Conservation (phyloP, 2,329 filamentous ascomycete species). For the Sphaerostilbella broomeana region DNA sequence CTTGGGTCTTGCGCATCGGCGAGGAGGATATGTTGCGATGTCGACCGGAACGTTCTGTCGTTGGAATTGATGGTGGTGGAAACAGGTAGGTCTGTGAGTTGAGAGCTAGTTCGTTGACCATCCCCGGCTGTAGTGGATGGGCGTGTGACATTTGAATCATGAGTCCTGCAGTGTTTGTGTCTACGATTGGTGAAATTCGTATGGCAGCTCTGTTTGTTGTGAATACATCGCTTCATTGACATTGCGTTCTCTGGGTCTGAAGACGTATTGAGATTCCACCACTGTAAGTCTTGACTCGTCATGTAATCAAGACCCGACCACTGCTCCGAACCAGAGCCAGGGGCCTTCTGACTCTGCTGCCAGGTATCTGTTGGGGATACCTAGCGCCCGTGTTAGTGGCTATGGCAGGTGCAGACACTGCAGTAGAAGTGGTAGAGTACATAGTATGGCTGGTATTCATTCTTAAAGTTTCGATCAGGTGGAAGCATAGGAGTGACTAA, state of each 20-base stretch:
- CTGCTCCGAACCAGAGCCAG: conserved; percentile 18
- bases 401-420: background rate
- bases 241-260: conserved; percentile 30
- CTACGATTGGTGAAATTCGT: conserved; percentile 31
- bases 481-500: conserved; percentile 32
- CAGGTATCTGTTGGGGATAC: conserved; percentile 15
- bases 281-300: conserved; percentile 23
- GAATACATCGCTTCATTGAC: conserved; percentile 36
- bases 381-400: conserved; percentile 2
- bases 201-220: conserved; percentile 34
- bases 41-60: conserved; percentile 33
- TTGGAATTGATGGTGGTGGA: conserved; percentile 25
- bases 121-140: conserved; percentile 27
- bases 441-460: conserved; percentile 23
- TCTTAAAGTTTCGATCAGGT: conserved; percentile 26
- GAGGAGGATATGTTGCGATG: conserved; percentile 33
- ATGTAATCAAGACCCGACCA: conserved; percentile 23
- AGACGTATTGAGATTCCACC: conserved; percentile 15
- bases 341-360: conserved; percentile 17
- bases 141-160: conserved; percentile 51
- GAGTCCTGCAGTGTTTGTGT: conserved; percentile 33
- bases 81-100: conserved; percentile 31
- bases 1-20: conserved; percentile 37
- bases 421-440: conserved; percentile 15
- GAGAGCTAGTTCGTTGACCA: conserved; percentile 30